phyloP scores from a whole-genome alignment of 2,329 filamentous ascomycete genomes.

The Fusarium lyarnte region DNA sequence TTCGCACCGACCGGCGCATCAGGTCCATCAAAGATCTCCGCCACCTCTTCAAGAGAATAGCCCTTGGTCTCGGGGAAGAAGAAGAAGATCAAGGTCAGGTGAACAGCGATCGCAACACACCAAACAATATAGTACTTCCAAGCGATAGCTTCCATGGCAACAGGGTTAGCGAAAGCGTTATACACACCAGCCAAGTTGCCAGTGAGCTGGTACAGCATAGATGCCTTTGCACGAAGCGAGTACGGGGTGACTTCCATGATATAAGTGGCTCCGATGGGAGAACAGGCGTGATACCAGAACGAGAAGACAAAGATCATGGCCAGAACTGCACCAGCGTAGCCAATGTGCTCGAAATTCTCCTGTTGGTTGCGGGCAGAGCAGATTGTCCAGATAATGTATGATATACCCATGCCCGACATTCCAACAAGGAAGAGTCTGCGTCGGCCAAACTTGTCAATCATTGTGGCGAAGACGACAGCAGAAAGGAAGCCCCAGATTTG shows the following conservation, averaged over 20 bases:
- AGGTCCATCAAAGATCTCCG: constrained; percentile 37
- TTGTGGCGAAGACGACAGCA: constrained; percentile 47
- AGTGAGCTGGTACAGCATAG: constrained; percentile 44
- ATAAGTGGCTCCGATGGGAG: constrained; percentile 55
- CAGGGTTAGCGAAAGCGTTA: constrained; percentile 57
- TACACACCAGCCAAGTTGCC: constrained; percentile 44
- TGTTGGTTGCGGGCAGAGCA: constrained; percentile 50
- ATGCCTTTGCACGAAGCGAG: constrained; percentile 44
- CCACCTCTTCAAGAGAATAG: constrained; percentile 36
- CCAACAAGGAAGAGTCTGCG: constrained; percentile 52
- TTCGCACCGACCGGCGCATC: constrained; percentile 32
- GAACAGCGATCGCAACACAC: constrained; percentile 45
- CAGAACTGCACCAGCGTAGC: constrained; percentile 56
- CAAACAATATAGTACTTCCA: constrained; percentile 59
- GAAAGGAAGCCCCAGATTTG: constrained; percentile 50
- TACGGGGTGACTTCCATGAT: constrained; percentile 55
- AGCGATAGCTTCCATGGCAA: constrained; percentile 51
- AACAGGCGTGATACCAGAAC: constrained; percentile 46
- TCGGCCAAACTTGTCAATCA: constrained; percentile 54
- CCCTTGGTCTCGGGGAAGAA: constrained; percentile 42
- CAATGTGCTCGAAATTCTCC: constrained; percentile 34
- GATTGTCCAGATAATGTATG: constrained; percentile 53
- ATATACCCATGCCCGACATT: constrained; percentile 48
- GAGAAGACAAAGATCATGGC: constrained; percentile 46
- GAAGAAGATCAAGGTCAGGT: constrained; percentile 42